A percentile compares a stretch with the other conserved stretches of the same genome.
Conservation (phyloP, 331 rosid genomes). For the Phaseolus coccineus region DNA sequence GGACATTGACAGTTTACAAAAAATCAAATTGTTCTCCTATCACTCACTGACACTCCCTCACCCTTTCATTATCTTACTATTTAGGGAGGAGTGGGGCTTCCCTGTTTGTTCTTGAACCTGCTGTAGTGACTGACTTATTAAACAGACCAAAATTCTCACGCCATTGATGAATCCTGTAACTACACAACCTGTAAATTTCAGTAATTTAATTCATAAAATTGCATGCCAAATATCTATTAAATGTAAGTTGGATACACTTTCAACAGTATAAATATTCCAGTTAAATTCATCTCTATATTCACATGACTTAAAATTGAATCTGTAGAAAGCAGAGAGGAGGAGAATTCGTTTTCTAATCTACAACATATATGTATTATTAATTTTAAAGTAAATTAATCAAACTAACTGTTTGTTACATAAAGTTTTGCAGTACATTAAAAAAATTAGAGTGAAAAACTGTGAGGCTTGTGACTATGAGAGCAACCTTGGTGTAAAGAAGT, state of each 20-base stretch:
- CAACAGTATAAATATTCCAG: background rate
- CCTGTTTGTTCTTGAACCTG: conserved; percentile 39
- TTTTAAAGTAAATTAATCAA: background rate
- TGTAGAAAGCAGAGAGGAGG: background rate
- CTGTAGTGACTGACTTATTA: conserved; percentile 10
- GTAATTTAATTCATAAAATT: conserved; percentile 1
- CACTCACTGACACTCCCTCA: background rate
- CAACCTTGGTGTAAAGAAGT: background rate
- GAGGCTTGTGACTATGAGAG: conserved; percentile 1
- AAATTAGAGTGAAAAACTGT: background rate
- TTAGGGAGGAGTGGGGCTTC: conserved; percentile 36
- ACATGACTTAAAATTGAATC: background rate
- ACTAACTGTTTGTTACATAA: background rate
- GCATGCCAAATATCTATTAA: background rate
- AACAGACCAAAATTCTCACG: conserved; percentile 12
- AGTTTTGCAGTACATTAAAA: background rate
- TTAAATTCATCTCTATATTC: background rate
- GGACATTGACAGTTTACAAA: conserved; percentile 33
- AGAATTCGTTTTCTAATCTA: no score
- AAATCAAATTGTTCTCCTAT: background rate
- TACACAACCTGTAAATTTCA: conserved; percentile 1
- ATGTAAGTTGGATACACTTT: background rate
- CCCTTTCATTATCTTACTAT: conserved; percentile 36
- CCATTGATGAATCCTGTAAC: conserved; percentile 19
- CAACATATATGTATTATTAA: background rate